Evolutionary conservation across 495 filamentous ascomycete genomes (phyloP).

Genomic region (Schizothecium vesticola): DNA sequence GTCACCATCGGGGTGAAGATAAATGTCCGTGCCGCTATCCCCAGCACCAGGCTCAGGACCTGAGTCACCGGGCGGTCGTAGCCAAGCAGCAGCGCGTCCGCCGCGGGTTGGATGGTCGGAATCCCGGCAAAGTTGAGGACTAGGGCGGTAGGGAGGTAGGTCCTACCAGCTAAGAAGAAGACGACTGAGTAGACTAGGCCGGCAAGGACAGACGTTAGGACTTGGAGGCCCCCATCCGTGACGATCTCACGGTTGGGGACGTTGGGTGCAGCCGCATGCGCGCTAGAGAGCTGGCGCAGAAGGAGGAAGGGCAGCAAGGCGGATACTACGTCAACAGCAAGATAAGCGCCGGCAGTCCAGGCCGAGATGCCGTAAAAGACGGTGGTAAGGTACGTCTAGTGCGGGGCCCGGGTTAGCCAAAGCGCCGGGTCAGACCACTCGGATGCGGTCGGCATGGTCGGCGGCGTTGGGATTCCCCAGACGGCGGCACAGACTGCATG

Average conservation of each 20-base stretch:
- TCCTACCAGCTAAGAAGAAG: slow-evolving; percentile 57
- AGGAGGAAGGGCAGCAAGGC: slow-evolving; percentile 65
- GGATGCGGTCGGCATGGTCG: not conserved
- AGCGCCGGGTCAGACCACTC: not conserved
- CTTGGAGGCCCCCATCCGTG: slow-evolving; percentile 55
- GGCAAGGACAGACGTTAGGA: slow-evolving; percentile 59
- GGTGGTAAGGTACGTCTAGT: slow-evolving; percentile 60
- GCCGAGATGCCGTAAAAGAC: slow-evolving; percentile 67
- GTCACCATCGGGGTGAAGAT: slow-evolving; percentile 66
- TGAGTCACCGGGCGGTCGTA: slow-evolving; percentile 48
- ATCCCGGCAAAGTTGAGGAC: slow-evolving; percentile 66
- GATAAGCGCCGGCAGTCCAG: slow-evolving; percentile 49
- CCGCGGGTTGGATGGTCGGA: slow-evolving; percentile 56
- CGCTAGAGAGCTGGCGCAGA: slow-evolving; percentile 56
- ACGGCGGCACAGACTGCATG: not conserved
- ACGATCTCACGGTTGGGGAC: slow-evolving; percentile 66
- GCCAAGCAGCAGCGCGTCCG: slow-evolving; percentile 51
- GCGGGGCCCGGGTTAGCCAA: slow-evolving; percentile 9
- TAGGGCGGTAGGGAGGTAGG: slow-evolving; percentile 61
- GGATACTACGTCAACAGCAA: slow-evolving; percentile 60
- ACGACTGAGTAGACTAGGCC: slow-evolving; percentile 62
- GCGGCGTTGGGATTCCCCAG: slow-evolving; percentile 5
- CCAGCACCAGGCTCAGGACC: slow-evolving; percentile 40
- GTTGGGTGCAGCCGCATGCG: slow-evolving; percentile 53
- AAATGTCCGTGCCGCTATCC: slow-evolving; percentile 63